Conservation (phyloP, 2,329 filamentous ascomycete genomes). For the Aspergillus neoniger region DNA sequence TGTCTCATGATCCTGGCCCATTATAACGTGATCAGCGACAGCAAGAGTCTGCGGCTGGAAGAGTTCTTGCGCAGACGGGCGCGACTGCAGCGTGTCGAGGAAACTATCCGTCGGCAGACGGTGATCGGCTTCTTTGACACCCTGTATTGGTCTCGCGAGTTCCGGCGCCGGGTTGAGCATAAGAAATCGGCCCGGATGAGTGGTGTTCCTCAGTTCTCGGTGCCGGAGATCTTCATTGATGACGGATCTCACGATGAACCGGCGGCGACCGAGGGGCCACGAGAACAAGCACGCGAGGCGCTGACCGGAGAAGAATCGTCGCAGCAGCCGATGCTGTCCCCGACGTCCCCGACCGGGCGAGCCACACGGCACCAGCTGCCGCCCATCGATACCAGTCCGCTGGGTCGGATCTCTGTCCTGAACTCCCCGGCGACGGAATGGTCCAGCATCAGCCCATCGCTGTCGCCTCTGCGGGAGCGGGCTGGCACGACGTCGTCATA, state of each 20-base stretch:
- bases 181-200: conserved; percentile 77
- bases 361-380: conserved; percentile 48
- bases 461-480: conserved; percentile 35
- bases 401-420: conserved; percentile 39
- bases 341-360: conserved; percentile 33
- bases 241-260: conserved; percentile 60
- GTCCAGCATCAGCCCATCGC: conserved; percentile 56
- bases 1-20: conserved; percentile 95
- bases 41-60: conserved; percentile 89
- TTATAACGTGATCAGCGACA: conserved; percentile 98
- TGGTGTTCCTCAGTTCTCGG: conserved; percentile 73
- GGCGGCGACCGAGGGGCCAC: conserved; percentile 21
- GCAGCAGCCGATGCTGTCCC: conserved; percentile 36
- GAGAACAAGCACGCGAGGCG: conserved; percentile 11
- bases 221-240: conserved; percentile 89
- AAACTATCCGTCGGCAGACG: conserved; percentile 85
- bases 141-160: conserved; percentile 79
- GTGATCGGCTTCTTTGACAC: conserved; percentile 97
- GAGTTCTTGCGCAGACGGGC: conserved; percentile 91
- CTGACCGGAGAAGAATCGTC: conserved; percentile 7
- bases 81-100: conserved; percentile 88
- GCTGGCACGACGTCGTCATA: conserved; percentile 32
- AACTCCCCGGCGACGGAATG: conserved; percentile 45
- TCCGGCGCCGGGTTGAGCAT: conserved; percentile 71
- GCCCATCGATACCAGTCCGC: conserved; percentile 46